Conservation (phyloP, 1,139 yeast species). For the Yamadazyma conglobata region DNA sequence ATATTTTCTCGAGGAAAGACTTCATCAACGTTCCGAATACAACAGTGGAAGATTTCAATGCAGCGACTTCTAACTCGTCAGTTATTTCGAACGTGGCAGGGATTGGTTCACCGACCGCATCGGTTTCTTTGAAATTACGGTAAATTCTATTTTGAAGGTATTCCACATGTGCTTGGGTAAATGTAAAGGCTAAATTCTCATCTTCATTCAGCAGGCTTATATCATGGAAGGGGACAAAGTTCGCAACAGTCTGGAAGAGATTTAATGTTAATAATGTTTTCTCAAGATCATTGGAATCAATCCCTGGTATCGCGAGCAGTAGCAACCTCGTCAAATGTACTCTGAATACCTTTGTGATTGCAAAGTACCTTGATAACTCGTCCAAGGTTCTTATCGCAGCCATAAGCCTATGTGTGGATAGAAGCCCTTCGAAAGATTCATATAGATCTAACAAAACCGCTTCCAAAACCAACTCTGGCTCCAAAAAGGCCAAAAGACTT, state of each 20-base stretch:
- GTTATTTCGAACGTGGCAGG: conserved; percentile 26
- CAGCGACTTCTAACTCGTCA: conserved; percentile 45
- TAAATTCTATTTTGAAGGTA: conserved; percentile 40
- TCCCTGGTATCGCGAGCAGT: conserved; percentile 70
- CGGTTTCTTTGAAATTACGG: conserved; percentile 8
- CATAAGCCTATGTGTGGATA: conserved; percentile 76
- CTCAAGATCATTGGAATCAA: conserved; percentile 82
- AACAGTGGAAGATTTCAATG: conserved; percentile 72
- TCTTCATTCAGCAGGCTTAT: conserved; percentile 44
- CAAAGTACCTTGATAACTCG: conserved; percentile 65
- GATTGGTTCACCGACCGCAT: conserved; percentile 4
- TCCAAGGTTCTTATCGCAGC: conserved; percentile 71
- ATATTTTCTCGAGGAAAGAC: conserved; percentile 56
- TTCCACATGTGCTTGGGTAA: conserved; percentile 62
- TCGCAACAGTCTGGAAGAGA: conserved; percentile 67
- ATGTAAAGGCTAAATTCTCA: conserved; percentile 63
- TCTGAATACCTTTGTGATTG: conserved; percentile 61
- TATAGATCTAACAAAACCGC: conserved; percentile 70
- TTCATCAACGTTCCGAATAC: conserved; percentile 63
- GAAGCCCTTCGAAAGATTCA: conserved; percentile 77
- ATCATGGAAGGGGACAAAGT: conserved; percentile 69
- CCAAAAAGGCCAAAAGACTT: conserved; percentile 60
- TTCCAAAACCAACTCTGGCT: conserved; percentile 63
- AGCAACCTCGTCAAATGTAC: conserved; percentile 77
- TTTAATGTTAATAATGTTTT: conserved; percentile 71